These are phyloP conservation scores for Trametes sp. DNA, from an alignment of 1,284 basidiomycete genomes.

Conservation along the genomic window DNA sequence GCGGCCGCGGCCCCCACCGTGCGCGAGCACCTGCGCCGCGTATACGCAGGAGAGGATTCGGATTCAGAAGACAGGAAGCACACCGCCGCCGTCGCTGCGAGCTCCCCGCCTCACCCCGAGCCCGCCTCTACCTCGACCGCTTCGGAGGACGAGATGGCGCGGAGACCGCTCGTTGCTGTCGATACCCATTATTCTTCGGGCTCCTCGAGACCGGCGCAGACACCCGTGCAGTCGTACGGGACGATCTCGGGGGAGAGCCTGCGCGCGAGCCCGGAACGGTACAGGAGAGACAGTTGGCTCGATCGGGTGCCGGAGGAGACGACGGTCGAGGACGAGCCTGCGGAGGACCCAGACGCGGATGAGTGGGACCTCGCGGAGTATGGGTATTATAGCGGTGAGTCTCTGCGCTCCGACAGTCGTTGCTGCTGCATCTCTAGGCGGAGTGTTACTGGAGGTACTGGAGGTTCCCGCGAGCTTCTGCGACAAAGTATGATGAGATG, in stretches of 20 bases:
- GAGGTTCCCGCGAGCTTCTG: too few relatives aligned
- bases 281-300: slow-evolving; percentile 44
- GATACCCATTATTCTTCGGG: slow-evolving; percentile 2
- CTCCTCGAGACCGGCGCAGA: slow-evolving; percentile 10
- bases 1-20: slow-evolving; percentile 26
- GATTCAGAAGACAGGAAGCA: slow-evolving; percentile 10
- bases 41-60: neutral
- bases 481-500: too few relatives aligned
- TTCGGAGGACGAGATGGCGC: slow-evolving; percentile 26
- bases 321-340: slow-evolving; percentile 40
- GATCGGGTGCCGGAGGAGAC: slow-evolving; percentile 58
- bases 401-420: too few relatives aligned
- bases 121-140: neutral
- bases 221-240: slow-evolving; percentile 26
- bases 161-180: slow-evolving; percentile 31
- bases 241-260: slow-evolving; percentile 27
- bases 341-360: slow-evolving; percentile 39
- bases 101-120: neutral
- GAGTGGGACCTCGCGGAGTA: slow-evolving; percentile 65
- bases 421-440: neutral
- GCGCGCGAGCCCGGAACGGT: slow-evolving; percentile 49
- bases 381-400: slow-evolving; percentile 66
- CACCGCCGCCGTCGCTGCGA: neutral
- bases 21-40: slow-evolving; percentile 19
- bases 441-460: too few relatives aligned